These are phyloP conservation scores for Paxillus rubicundulus DNA, from an alignment of 768 basidiomycete species.

Conservation along the genomic window DNA sequence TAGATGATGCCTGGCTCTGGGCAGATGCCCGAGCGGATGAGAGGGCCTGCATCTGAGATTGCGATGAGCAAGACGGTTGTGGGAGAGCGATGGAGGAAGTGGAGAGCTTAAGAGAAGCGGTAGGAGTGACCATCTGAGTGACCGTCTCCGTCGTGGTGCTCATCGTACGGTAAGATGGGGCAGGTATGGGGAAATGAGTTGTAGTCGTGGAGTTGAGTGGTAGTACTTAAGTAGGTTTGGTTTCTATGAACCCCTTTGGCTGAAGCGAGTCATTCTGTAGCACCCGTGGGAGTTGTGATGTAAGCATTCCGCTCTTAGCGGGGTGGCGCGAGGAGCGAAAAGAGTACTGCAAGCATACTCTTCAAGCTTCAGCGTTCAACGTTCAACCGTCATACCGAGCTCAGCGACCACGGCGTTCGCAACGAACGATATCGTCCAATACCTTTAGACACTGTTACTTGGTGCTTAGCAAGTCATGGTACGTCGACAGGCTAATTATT, in stretches of 20 bases:
- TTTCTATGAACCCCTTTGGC: neutral
- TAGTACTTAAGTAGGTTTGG: neutral
- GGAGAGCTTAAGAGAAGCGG: conserved; percentile 19
- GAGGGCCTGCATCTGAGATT: neutral
- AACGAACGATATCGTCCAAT: neutral
- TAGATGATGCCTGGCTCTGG: neutral
- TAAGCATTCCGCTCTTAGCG: conserved; percentile 17
- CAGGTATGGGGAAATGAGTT: too few relatives aligned
- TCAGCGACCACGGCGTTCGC: neutral
- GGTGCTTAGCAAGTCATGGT: conserved; percentile 19
- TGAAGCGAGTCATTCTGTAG: conserved; percentile 18
- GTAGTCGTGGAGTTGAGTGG: neutral
- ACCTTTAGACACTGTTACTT: neutral
- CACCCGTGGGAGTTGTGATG: conserved; percentile 18
- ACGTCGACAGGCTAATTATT: neutral
- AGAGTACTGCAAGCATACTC: too few relatives aligned
- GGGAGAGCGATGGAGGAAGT: neutral
- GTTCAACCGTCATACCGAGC: neutral
- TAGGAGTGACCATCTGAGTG: conserved; percentile 18
- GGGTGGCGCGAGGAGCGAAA: neutral
- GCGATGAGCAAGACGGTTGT: conserved; percentile 5
- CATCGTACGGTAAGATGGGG: too few relatives aligned
- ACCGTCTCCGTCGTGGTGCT: conserved; percentile 21
- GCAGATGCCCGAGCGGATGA: conserved; percentile 6
- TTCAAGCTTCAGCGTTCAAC: neutral